phyloP scores from a whole-genome alignment of 2,329 filamentous ascomycete genomes.

The Metarhizium rileyi region DNA sequence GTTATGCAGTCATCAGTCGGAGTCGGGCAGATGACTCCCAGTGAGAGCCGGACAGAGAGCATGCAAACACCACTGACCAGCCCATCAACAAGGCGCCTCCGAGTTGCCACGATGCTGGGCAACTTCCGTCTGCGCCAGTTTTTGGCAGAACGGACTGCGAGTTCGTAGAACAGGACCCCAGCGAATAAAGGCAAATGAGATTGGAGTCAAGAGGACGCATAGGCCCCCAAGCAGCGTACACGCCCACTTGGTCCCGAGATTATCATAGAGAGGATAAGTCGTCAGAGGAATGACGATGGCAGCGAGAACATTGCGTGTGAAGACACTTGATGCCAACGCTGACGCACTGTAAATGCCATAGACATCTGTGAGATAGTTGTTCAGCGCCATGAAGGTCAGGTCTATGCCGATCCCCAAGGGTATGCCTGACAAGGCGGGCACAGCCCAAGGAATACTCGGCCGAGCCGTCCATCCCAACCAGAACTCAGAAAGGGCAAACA shows the following conservation, averaged over 20 bases:
- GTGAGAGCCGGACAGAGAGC: too few relatives aligned
- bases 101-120: background rate
- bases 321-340: conserved; percentile 13
- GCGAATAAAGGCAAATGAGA: conserved; percentile 8
- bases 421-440: conserved; percentile 8
- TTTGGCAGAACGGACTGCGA: conserved; percentile 1
- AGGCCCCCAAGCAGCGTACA: conserved; percentile 6
- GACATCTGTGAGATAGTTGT: conserved; percentile 9
- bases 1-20: background rate
- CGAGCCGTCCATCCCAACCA: conserved; percentile 12
- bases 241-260: conserved; percentile 6
- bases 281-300: conserved; percentile 9
- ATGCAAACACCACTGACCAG: too few relatives aligned
- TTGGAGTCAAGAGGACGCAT: conserved; percentile 3
- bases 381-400: conserved; percentile 7
- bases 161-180: background rate
- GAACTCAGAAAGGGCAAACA: conserved; percentile 9
- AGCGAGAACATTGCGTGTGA: conserved; percentile 9
- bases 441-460: conserved; percentile 6
- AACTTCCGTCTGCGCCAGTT: background rate
- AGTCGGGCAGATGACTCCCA: background rate
- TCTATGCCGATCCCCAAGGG: conserved; percentile 7
- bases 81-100: background rate
- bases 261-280: conserved; percentile 6
- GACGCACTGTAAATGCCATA: conserved; percentile 10